Base-by-base conservation (phyloP, 306 rosid genomes). In the Pueraria montana region DNA sequence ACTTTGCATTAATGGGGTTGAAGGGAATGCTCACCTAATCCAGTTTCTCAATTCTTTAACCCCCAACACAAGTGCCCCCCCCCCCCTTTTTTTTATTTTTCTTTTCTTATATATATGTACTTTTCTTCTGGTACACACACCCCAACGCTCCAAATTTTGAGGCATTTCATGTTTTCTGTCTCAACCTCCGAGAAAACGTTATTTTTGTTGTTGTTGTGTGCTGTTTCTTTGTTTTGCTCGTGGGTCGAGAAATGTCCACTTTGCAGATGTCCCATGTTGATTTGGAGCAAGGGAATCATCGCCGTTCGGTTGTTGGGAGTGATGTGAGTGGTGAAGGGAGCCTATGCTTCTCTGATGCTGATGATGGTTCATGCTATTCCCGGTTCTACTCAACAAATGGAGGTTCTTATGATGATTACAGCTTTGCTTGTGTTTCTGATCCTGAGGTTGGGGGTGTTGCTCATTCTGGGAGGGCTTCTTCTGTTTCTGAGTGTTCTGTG, bases 331-430 rank as follows among this genome's bases (percentile, higher is more conserved):
- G 63, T 24, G 94, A 87, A 2, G 89, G 88, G 17, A 92, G 98
- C 63, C 43, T 86, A 5, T 92, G 93, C 70, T 94, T 94, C 86
- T 92, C 97, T 73, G 98, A 95, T 87, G 97, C 90, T 17, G 98
- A 90, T 18, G 97, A 91, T 81, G 97, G 94, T 21, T 95, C 98
- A 4, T 88, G 92, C 81, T 88, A 91, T 72, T 94, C 99, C 20
- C 95, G 87, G 81, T 96, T 96, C 93, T 96, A 79, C 53, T 96
- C 98, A 24, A 90, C 94, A 13, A 91, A 88, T 56, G 98, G 98
- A 17, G 99, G 99, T 48, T 94, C 98, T 4, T 92, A 87, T 74
- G 99, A 96, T 72, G 99, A 94, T 79, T 88, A 82, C 71, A 78
- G 88, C 76, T 94, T 96, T 53, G 87, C 86, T 26, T 90, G 91